Conservation (phyloP, 2,329 filamentous ascomycete genomes). For the Lachnellula subtilissima region DNA sequence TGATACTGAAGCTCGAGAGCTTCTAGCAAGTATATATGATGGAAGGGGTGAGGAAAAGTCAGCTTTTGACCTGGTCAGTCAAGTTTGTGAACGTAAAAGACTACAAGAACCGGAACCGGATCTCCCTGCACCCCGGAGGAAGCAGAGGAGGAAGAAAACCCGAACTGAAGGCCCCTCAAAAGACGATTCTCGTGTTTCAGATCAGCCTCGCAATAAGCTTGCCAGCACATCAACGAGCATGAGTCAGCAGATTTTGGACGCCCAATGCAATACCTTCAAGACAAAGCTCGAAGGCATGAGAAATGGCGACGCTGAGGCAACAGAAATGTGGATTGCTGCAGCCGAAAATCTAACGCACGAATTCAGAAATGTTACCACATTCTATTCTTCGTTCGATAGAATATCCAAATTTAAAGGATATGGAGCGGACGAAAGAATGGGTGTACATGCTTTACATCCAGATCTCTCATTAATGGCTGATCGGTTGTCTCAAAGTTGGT, state of each 20-base stretch:
- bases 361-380: slow-evolving; percentile 58
- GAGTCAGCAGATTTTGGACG: slow-evolving; percentile 26
- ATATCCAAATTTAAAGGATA: slow-evolving; percentile 54
- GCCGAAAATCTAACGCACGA: slow-evolving; percentile 58
- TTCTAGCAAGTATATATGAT: slow-evolving; percentile 82
- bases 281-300: slow-evolving; percentile 35
- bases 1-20: slow-evolving; percentile 70
- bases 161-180: no score
- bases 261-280: slow-evolving; percentile 38
- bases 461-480: slow-evolving; percentile 28
- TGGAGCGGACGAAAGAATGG: slow-evolving; percentile 17
- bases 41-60: slow-evolving; percentile 66
- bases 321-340: slow-evolving; percentile 50
- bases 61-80: slow-evolving; percentile 70
- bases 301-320: slow-evolving; percentile 20
- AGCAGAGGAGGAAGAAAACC: slow-evolving; percentile 19
- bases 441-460: slow-evolving; percentile 16
- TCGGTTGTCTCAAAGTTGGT: slow-evolving; percentile 26
- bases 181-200: no score
- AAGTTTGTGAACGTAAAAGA: slow-evolving; percentile 59
- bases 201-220: no score
- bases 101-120: slow-evolving; percentile 4
- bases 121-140: slow-evolving; percentile 14
- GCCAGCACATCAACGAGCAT: slow-evolving; percentile 19
- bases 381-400: slow-evolving; percentile 60